Base-by-base conservation (phyloP, 495 filamentous ascomycete species). In the Poronia punctata region DNA sequence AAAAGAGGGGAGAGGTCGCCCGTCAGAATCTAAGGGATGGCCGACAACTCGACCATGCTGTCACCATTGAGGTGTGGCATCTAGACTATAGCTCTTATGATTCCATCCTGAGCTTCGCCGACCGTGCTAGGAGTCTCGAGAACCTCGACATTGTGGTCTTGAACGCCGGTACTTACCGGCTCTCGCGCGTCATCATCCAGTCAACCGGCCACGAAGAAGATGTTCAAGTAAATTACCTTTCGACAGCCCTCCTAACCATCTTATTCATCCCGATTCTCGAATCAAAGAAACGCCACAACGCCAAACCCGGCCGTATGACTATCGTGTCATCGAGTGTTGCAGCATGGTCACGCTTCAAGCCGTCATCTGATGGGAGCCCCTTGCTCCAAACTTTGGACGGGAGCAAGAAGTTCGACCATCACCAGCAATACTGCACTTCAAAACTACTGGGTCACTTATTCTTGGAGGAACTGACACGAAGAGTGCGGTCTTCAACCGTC, bases 221-320 rank as follows among this genome's bases (percentile, higher is more conserved):
- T 4, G 55, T 78, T 14, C 74, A 72, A 0, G 65, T 72, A 15
- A 79, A 79, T 35, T 71, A 74, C 3, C 56, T 76, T 39, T 67
- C 59, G 10, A 74, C 62, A 0, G 45, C 69, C 3, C 52, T 78
- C 0, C 60, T 78, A 0, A 41, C 64, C 8, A 37, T 59, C 14
- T 37, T 59, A 10, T 50, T 61, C 5, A 21, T 61, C 0, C 57
- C 52, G n/a, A 38, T 62, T 7, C 46, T 75, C 0, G 14, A 31
- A 24, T 60, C 62, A 36, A 35, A 23, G 9, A 67, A 56, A 20
- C 35, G 33, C 17, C 3, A 30, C 15, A 29, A 15, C 12, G 12
- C 31, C 23, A 26, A 14, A 15, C 43, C 43, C n/a, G 48, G 47
- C 12, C 32, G 32, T 22, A 44, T 73, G 16, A 59, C 50, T 1